These are phyloP conservation scores for Lachnellula arida DNA, from an alignment of 2,329 filamentous ascomycete species.

Conservation along the genomic window DNA sequence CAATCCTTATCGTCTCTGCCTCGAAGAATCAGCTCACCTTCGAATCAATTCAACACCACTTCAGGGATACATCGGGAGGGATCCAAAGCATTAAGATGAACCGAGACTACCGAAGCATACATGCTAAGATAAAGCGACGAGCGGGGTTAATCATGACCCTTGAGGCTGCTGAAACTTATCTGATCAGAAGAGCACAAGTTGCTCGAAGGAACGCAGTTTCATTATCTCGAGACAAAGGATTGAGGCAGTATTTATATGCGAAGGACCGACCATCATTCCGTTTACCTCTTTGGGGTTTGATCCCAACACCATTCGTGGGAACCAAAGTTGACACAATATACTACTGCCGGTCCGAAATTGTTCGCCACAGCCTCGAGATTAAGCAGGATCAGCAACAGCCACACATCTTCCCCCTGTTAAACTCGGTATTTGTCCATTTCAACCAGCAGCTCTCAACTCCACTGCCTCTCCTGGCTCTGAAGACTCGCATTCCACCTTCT, in stretches of 20 bases:
- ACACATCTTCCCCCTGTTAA: constrained; percentile 82
- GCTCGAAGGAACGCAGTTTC: constrained; percentile 61
- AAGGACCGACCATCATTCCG: constrained; percentile 80
- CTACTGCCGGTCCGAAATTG: constrained; percentile 77
- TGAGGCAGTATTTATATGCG: constrained; percentile 46
- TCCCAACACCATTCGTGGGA: constrained; percentile 66
- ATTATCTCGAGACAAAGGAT: not conserved
- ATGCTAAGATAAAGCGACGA: constrained; percentile 74
- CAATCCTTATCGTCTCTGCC: constrained; percentile 74
- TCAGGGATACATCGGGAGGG: constrained; percentile 89
- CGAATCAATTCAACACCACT: constrained; percentile 72
- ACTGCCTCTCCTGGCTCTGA: constrained; percentile 54
- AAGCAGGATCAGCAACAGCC: constrained; percentile 77
- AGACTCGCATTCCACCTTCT: constrained; percentile 5
- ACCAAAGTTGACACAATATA: constrained; percentile 91
- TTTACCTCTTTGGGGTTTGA: constrained; percentile 70
- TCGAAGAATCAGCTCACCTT: constrained; percentile 81
- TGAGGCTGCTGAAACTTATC: constrained; percentile 73
- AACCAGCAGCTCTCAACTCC: constrained; percentile 74
- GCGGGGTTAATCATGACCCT: constrained; percentile 66
- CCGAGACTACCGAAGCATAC: constrained; percentile 71
- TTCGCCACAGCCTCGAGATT: constrained; percentile 81
- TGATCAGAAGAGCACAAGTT: constrained; percentile 71
- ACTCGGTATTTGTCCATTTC: constrained; percentile 93
- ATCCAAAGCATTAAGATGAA: constrained; percentile 93